phyloP scores from a whole-genome alignment of 129 eudicot species.

The Lactuca saligna region DNA sequence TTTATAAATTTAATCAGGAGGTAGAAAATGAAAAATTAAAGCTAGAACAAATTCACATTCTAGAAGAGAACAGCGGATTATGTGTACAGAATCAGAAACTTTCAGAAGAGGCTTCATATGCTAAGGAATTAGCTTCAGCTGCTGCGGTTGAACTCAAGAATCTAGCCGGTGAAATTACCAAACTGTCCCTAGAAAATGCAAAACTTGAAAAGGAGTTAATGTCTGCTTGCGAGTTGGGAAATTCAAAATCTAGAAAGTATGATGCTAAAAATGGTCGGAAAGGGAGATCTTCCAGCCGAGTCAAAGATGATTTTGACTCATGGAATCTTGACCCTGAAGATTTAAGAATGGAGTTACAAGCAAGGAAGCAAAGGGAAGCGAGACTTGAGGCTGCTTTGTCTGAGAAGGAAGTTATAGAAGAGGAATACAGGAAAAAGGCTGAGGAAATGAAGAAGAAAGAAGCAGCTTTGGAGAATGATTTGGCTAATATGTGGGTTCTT shows the following conservation, averaged over 20 bases:
- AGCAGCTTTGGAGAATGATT: slow-evolving; percentile 80
- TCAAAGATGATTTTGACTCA: slow-evolving; percentile 76
- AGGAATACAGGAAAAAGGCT: slow-evolving; percentile 64
- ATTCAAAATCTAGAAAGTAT: slow-evolving; percentile 46
- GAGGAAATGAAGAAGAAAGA: slow-evolving; percentile 87
- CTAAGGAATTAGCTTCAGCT: slow-evolving; percentile 97
- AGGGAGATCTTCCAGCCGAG: slow-evolving; percentile 61
- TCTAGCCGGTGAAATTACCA: slow-evolving; percentile 92
- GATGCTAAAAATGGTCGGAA: slow-evolving; percentile 56
- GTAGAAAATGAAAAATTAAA: slow-evolving; percentile 81
- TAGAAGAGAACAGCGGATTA: slow-evolving; percentile 90
- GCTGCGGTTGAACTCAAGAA: slow-evolving; percentile 95
- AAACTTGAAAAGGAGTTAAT: slow-evolving; percentile 83
- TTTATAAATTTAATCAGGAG: slow-evolving; percentile 54
- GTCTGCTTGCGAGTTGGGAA: slow-evolving; percentile 60
- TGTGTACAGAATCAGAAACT: slow-evolving; percentile 88
- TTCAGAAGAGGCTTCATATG: slow-evolving; percentile 98
- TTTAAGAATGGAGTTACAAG: slow-evolving; percentile 76
- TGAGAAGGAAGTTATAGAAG: slow-evolving; percentile 74
- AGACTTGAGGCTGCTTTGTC: slow-evolving; percentile 85
- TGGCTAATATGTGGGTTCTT: slow-evolving; percentile 99
- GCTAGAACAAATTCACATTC: slow-evolving; percentile 67
- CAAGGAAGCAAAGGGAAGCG: slow-evolving; percentile 80
- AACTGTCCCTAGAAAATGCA: slow-evolving; percentile 74
- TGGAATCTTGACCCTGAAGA: slow-evolving; percentile 78